A percentile compares a stretch with the other conserved stretches of the same genome.
Conservation (phyloP, 1,284 basidiomycete genomes). For the Microstroma glucosiphilum region DNA sequence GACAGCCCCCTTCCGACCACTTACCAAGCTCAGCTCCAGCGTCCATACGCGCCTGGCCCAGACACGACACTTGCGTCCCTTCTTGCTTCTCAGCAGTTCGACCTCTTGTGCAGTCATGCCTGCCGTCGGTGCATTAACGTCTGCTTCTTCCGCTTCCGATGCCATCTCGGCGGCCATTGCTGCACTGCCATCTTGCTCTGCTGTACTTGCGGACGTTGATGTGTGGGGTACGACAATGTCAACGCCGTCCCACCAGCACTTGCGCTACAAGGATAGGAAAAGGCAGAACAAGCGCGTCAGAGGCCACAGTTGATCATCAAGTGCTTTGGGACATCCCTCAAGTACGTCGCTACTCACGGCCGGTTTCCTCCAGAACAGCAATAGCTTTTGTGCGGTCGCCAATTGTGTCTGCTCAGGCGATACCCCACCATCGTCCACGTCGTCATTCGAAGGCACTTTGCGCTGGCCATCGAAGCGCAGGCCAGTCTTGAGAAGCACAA, state of each 20-base stretch:
- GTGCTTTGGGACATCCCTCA: background rate
- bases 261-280: slow-evolving; percentile 55
- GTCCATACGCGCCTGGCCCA: slow-evolving; percentile 99
- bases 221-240: slow-evolving; percentile 70
- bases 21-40: slow-evolving; percentile 82
- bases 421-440: slow-evolving; percentile 2
- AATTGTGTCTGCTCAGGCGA: slow-evolving; percentile 65
- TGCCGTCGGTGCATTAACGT: slow-evolving; percentile 13
- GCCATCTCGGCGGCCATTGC: slow-evolving; percentile 6
- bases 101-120: slow-evolving; percentile 38
- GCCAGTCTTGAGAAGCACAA: slow-evolving; percentile 86
- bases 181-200: slow-evolving; percentile 2
- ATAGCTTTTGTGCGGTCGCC: slow-evolving; percentile 91
- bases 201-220: slow-evolving; percentile 57
- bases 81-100: slow-evolving; percentile 38
- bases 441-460: background rate
- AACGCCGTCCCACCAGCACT: slow-evolving; percentile 99
- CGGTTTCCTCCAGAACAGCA: slow-evolving; percentile 98
- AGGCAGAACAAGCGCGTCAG: background rate
- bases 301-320: slow-evolving; percentile 10
- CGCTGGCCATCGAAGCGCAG: slow-evolving; percentile 16
- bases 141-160: slow-evolving; percentile 8
- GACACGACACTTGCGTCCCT: slow-evolving; percentile 54
- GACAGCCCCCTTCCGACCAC: background rate
- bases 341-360: slow-evolving; percentile 54